These are phyloP conservation scores for Maudiozyma saulgeensis DNA, from an alignment of 805 yeast genomes.

Conservation along the genomic window DNA sequence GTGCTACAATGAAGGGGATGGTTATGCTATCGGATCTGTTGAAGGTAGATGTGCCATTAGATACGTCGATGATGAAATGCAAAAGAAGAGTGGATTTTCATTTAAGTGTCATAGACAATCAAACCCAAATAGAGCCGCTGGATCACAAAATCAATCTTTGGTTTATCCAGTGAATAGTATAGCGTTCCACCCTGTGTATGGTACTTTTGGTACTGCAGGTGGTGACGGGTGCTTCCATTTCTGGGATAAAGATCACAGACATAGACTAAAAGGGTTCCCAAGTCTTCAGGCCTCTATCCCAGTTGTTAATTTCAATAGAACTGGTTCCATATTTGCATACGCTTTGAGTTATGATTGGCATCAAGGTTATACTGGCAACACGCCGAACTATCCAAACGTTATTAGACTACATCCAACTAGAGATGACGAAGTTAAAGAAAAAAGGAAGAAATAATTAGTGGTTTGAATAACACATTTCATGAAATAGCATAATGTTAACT, in stretches of 20 bases:
- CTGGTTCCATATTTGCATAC: constrained; percentile 79
- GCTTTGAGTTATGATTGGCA: constrained; percentile 95
- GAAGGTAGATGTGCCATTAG: constrained; percentile 96
- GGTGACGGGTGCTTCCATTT: constrained; percentile 87
- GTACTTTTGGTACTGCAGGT: constrained; percentile 90
- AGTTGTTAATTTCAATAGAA: constrained; percentile 69
- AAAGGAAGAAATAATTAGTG: constrained; percentile 24
- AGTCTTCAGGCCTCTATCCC: constrained; percentile 58
- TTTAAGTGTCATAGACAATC: constrained; percentile 87
- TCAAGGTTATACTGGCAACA: constrained; percentile 74
- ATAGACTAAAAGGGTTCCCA: constrained; percentile 75
- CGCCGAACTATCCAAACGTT: constrained; percentile 62
- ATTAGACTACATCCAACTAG: constrained; percentile 76
- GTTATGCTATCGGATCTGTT: constrained; percentile 84
- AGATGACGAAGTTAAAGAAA: constrained; percentile 72
- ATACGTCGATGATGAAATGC: constrained; percentile 77
- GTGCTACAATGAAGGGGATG: constrained; percentile 87
- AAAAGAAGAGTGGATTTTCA: constrained; percentile 64
- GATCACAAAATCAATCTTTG: constrained; percentile 45
- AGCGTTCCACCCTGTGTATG: constrained; percentile 78
- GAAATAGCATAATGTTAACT: no score
- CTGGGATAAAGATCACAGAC: constrained; percentile 93
- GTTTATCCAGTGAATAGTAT: constrained; percentile 77
- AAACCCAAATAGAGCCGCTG: constrained; percentile 36
- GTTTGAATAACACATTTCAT: no score